These are phyloP conservation scores for Castanopsis chinensis DNA, from an alignment of 306 rosid genomes.

Conservation along the genomic window DNA sequence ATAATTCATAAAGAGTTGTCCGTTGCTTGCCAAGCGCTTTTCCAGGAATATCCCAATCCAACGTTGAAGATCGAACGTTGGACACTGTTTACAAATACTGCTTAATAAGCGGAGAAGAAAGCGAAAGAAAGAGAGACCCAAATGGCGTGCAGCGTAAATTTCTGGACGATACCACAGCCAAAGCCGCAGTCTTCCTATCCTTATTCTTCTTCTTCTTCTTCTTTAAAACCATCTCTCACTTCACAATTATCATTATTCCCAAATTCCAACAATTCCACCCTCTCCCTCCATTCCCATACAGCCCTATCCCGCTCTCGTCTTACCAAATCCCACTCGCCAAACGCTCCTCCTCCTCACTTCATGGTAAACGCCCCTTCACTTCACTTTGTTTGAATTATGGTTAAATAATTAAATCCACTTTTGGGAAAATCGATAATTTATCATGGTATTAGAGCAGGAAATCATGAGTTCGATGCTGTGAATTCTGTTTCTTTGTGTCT, in stretches of 20 bases:
- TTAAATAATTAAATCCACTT: no score
- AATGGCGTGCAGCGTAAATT: slow-evolving; percentile 32
- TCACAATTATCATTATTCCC: slow-evolving; percentile 25
- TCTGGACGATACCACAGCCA: slow-evolving; percentile 13
- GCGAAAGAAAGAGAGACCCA: background rate
- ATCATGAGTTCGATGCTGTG: no score
- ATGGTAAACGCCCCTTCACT: slow-evolving; percentile 5
- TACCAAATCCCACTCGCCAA: background rate
- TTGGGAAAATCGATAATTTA: no score
- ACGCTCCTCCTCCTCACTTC: slow-evolving; percentile 5
- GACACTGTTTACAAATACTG: no score
- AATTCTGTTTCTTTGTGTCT: background rate
- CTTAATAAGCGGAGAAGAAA: background rate
- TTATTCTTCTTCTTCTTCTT: background rate
- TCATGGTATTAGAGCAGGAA: no score
- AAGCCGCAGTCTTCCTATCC: slow-evolving; percentile 1
- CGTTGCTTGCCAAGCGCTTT: no score
- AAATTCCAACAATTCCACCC: slow-evolving; percentile 4
- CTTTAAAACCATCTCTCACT: background rate
- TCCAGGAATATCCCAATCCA: no score
- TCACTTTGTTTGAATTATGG: background rate
- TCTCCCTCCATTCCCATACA: slow-evolving; percentile 1
- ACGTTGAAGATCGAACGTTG: no score
- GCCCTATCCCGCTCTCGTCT: slow-evolving; percentile 1
- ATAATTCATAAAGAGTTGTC: no score